These are phyloP conservation scores for Pythium folliculosum DNA, from an alignment of 352 stramenopile species.

Conservation along the genomic window DNA sequence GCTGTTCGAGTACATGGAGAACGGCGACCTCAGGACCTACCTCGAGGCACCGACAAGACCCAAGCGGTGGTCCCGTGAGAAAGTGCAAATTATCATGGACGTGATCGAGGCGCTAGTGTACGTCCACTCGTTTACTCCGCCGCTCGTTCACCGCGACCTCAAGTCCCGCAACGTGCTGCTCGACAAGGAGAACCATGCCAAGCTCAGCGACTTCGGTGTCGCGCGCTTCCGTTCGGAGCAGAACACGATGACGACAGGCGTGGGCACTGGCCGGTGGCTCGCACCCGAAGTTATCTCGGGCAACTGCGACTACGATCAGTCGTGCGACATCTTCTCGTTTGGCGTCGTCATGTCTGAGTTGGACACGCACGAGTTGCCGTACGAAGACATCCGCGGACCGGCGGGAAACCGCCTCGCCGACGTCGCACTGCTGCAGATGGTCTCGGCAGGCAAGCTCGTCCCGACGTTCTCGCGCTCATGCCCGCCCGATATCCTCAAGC, in stretches of 20 bases:
- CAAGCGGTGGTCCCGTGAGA: constrained; percentile 38
- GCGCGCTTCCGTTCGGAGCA: constrained; percentile 39
- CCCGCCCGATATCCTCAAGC: constrained; percentile 31
- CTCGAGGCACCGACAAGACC: constrained; percentile 34
- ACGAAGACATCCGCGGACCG: constrained; percentile 30
- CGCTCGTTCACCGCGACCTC: constrained; percentile 42
- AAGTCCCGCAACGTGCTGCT: constrained; percentile 49
- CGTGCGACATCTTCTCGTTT: constrained; percentile 39
- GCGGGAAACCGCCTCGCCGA: constrained; percentile 36
- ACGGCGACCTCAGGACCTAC: constrained; percentile 61
- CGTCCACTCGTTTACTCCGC: constrained; percentile 44
- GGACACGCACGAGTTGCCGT: constrained; percentile 46
- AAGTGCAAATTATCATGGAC: constrained; percentile 40
- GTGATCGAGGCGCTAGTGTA: constrained; percentile 49
- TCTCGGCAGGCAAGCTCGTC: constrained; percentile 33
- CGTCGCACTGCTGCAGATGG: constrained; percentile 46
- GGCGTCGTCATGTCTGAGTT: constrained; percentile 45
- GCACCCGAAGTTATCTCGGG: constrained; percentile 41
- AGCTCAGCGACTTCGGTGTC: constrained; percentile 44
- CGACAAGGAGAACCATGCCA: constrained; percentile 28
- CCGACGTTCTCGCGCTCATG: constrained; percentile 36
- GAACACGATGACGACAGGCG: constrained; percentile 38
- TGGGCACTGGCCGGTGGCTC: constrained; percentile 39
- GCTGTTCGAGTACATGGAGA: constrained; percentile 73
- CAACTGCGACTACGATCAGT: constrained; percentile 39